Conservation (phyloP, 371 early-diverging fungal genomes). For the Edhazardia aedis region DNA sequence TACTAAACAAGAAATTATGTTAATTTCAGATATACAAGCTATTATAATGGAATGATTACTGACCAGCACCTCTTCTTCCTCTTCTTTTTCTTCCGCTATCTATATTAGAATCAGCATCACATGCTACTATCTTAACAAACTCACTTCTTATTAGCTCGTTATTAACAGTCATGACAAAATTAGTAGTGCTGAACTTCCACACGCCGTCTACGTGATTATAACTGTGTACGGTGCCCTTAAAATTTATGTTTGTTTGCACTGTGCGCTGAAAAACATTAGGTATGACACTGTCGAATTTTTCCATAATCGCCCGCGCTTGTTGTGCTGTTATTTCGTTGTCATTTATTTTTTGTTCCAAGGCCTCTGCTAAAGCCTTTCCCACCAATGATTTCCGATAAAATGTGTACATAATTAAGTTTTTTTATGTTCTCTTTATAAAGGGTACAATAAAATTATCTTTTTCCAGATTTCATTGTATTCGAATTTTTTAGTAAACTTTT, state of each 20-base stretch:
- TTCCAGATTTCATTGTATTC: no score
- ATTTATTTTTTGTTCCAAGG: conserved; percentile 42
- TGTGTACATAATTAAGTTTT: no score
- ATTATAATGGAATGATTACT: no score
- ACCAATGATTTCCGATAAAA: conserved; percentile 43
- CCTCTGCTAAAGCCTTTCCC: conserved; percentile 41
- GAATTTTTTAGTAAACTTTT: no score
- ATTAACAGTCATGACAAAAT: conserved; percentile 45
- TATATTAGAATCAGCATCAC: conserved; percentile 41
- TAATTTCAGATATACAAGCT: no score
- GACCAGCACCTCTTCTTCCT: background rate
- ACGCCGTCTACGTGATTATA: conserved; percentile 48
- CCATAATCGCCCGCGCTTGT: conserved; percentile 38
- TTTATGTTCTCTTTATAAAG: no score
- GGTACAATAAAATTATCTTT: no score
- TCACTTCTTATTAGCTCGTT: conserved; percentile 34
- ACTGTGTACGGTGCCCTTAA: conserved; percentile 37
- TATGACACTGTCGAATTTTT: conserved; percentile 40
- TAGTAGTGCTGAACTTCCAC: conserved; percentile 44
- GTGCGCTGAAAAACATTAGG: conserved; percentile 36
- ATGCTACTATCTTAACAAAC: conserved; percentile 44
- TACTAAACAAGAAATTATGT: no score
- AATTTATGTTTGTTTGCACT: conserved; percentile 41
- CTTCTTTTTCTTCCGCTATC: conserved; percentile 30
- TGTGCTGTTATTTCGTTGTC: conserved; percentile 33